Percentiles rank a stretch among this genome's conserved stretches.
Conservation (phyloP, 306 rosid species). For the Cucurbita maxima region DNA sequence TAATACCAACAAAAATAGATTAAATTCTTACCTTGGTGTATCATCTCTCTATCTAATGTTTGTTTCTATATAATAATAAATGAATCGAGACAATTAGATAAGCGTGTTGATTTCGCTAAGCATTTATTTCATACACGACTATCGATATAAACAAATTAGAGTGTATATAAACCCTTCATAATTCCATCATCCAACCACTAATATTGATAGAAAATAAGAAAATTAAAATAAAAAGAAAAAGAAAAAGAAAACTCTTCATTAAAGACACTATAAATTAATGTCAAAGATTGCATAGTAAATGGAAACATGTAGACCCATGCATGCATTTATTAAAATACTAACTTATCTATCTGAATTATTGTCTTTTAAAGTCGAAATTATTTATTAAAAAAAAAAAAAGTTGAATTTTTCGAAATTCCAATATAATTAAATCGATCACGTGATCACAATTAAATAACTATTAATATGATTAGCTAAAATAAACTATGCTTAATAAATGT, state of each 20-base stretch:
- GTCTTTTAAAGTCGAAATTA: background rate
- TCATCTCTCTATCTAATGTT: background rate
- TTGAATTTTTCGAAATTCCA: background rate
- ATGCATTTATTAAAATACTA: constrained; percentile 4
- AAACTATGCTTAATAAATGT: background rate
- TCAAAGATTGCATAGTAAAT: constrained; percentile 12
- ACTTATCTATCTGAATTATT: constrained; percentile 6
- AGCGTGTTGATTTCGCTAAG: background rate
- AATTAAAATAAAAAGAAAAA: background rate
- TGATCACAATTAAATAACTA: background rate
- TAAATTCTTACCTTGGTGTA: background rate
- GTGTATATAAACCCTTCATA: background rate
- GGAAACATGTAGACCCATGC: constrained; percentile 19
- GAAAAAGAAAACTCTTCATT: background rate
- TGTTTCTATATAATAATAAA: background rate
- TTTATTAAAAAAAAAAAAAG: background rate
- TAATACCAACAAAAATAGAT: background rate
- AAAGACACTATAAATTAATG: background rate
- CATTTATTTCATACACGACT: background rate
- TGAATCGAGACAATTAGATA: background rate
- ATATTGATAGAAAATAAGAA: constrained; percentile 1
- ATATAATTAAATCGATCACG: background rate
- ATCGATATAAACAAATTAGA: background rate
- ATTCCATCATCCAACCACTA: constrained; percentile 1
- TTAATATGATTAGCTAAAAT: background rate